phyloP scores from a whole-genome alignment of 1,284 basidiomycete genomes.

The Cryptococcus sp. region DNA sequence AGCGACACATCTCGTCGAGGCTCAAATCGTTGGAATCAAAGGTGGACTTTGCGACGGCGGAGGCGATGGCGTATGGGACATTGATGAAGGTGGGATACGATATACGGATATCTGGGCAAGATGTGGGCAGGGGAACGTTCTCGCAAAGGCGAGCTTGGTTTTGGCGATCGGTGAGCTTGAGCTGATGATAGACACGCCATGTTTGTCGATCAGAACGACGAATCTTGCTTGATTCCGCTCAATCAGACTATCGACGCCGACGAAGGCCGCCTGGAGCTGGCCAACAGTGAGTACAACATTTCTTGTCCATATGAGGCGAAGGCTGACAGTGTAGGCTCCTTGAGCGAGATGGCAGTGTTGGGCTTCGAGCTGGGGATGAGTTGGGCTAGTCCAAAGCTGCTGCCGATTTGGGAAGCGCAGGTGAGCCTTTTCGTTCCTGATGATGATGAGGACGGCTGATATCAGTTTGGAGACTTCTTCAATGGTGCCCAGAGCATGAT shows the following conservation, averaged over 20 bases:
- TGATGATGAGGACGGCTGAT: not conserved
- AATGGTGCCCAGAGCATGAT: conserved; percentile 84
- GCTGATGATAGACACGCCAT: conserved; percentile 63
- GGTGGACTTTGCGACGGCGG: conserved; percentile 83
- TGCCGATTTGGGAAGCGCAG: conserved; percentile 87
- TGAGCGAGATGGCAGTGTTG: conserved; percentile 78
- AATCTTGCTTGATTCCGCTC: conserved; percentile 68
- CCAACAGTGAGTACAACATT: conserved; percentile 62
- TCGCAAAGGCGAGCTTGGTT: conserved; percentile 60
- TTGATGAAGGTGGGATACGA: conserved; percentile 72
- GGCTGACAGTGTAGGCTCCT: conserved; percentile 54
- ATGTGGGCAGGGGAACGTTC: conserved; percentile 83
- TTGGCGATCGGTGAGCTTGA: not conserved
- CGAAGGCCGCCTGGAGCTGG: conserved; percentile 66
- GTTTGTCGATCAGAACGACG: conserved; percentile 78
- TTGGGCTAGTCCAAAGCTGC: conserved; percentile 70
- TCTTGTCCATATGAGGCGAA: not conserved
- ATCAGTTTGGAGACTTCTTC: conserved; percentile 70
- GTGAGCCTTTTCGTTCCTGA: conserved; percentile 39
- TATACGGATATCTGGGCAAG: conserved; percentile 80
- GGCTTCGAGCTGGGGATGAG: conserved; percentile 79
- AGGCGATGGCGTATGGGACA: conserved; percentile 80
- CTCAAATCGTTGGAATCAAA: conserved; percentile 65
- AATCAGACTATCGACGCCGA: conserved; percentile 54
- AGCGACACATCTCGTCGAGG: conserved; percentile 70